phyloP scores from a whole-genome alignment of 768 basidiomycete genomes.

The Tulasnella sp. region DNA sequence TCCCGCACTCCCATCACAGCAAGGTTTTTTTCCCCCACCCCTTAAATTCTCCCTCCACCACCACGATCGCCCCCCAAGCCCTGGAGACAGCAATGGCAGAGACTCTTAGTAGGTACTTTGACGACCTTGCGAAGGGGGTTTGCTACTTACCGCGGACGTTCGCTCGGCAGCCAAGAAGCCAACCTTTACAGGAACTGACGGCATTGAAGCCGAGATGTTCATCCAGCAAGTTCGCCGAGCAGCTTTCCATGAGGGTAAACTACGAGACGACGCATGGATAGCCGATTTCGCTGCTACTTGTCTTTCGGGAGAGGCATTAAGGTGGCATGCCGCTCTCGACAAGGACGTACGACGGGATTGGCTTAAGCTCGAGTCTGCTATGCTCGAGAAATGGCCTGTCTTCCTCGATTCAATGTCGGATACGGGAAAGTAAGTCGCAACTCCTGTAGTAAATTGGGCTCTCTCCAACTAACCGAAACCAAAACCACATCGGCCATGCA shows the following conservation, averaged over 20 bases:
- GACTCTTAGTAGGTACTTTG: neutral
- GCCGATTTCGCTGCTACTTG: slow-evolving; percentile 4
- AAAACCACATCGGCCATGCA: neutral
- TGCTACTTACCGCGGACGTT: neutral
- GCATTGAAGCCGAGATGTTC: slow-evolving; percentile 6
- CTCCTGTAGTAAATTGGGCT: neutral
- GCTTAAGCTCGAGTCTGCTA: neutral
- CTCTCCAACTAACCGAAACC: neutral
- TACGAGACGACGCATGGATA: slow-evolving; percentile 8
- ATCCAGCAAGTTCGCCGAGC: neutral
- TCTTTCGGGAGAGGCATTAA: neutral
- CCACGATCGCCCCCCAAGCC: neutral
- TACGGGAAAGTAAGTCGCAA: neutral
- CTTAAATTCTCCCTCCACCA: neutral
- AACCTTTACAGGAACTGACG: neutral
- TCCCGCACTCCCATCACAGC: neutral
- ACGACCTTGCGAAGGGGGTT: neutral
- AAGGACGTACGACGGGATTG: slow-evolving; percentile 7
- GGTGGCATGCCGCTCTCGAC: neutral
- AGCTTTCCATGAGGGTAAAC: slow-evolving; percentile 3
- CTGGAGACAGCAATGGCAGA: slow-evolving; percentile 5
- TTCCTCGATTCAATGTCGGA: slow-evolving; percentile 4
- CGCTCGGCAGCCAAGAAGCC: neutral
- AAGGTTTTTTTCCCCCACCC: neutral
- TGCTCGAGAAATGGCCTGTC: neutral